Evolutionary conservation across 2,329 filamentous ascomycete genomes (phyloP), one percentile per base, ranked within the genome.

Genomic region (Mycosphaerelloides madeirae): DNA sequence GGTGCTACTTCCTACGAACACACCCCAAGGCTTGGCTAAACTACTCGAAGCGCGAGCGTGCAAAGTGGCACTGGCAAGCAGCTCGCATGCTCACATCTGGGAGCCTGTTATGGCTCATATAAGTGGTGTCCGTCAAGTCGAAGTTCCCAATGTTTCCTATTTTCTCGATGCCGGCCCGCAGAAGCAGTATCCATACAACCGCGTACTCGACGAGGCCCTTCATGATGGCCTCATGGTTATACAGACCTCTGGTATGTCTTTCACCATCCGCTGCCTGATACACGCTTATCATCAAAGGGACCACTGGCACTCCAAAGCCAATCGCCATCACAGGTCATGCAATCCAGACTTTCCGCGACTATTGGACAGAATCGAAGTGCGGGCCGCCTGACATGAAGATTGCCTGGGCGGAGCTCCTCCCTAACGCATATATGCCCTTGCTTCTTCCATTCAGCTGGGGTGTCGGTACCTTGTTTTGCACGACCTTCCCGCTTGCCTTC

Each of bases 221-320:
- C 16, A 34, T 15, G 29, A 40, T 34, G 28, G 28, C 7, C 15
- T 48, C 8, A 20, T 29, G 15, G 22, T 47, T 9, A 33, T 43
- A 15, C 44, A 47, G 18, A 43, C 31, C 9, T 47, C 44, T 31
- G 44, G 44, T 47, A 32, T 12, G 31, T 9, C 5, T 14, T 3
- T 14, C 19, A 33, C 12, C 14, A 18, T n/a, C n/a, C n/a, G n/a
- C n/a, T n/a, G n/a, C n/a, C n/a, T n/a, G n/a, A n/a, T n/a, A n/a
- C n/a, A n/a, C n/a, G n/a, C n/a, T n/a, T n/a, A n/a, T n/a, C n/a
- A n/a, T n/a, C 3, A 12, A 37, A 45, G 51, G 51, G 7, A 54
- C 51, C 6, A 54, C 51, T 3, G 51, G 51, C 20, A 31, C 41
- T 15, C 46, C 43, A 7, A 52, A 49, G 40, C 45, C 49, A 3